Conservation (phyloP, 2,329 filamentous ascomycete genomes). For the Colletotrichum endophyticum region DNA sequence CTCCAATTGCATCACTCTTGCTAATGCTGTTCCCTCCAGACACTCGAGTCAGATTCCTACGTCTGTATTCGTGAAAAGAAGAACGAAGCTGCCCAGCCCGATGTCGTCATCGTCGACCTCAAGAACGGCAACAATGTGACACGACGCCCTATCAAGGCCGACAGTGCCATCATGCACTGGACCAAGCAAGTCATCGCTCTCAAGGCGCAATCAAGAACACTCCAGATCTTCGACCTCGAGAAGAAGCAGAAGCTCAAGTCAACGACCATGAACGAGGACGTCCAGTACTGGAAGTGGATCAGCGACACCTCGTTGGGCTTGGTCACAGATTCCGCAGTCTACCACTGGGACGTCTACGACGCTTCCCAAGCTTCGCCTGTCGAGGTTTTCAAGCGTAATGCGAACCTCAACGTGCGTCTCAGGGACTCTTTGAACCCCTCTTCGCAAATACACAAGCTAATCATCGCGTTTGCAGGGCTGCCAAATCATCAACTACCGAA, state of each 20-base stretch:
- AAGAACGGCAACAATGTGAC: constrained; percentile 98
- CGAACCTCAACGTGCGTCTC: constrained; percentile 79
- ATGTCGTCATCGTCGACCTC: constrained; percentile 97
- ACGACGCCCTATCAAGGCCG: constrained; percentile 94
- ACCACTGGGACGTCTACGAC: constrained; percentile 98
- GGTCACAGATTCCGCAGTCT: constrained; percentile 89
- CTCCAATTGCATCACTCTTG: constrained; percentile 67
- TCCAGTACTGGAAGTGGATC: constrained; percentile 99
- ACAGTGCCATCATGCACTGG: constrained; percentile 99
- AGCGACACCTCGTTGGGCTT: constrained; percentile 87
- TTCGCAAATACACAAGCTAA: background rate
- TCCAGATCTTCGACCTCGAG: constrained; percentile 96
- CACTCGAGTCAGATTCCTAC: constrained; percentile 95
- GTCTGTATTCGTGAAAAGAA: constrained; percentile 97
- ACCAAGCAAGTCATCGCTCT: constrained; percentile 93
- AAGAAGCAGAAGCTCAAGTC: constrained; percentile 97
- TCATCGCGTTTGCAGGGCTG: constrained; percentile 66
- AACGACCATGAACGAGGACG: constrained; percentile 93
- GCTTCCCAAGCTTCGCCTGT: constrained; percentile 77
- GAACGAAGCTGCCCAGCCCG: constrained; percentile 80
- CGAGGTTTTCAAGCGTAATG: constrained; percentile 94
- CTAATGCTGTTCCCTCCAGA: constrained; percentile 82
- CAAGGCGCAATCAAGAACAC: constrained; percentile 89
- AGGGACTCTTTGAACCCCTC: background rate
- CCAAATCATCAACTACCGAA: constrained; percentile 99